Conservation (phyloP, 306 rosid genomes). For the Fragaria vesca region DNA sequence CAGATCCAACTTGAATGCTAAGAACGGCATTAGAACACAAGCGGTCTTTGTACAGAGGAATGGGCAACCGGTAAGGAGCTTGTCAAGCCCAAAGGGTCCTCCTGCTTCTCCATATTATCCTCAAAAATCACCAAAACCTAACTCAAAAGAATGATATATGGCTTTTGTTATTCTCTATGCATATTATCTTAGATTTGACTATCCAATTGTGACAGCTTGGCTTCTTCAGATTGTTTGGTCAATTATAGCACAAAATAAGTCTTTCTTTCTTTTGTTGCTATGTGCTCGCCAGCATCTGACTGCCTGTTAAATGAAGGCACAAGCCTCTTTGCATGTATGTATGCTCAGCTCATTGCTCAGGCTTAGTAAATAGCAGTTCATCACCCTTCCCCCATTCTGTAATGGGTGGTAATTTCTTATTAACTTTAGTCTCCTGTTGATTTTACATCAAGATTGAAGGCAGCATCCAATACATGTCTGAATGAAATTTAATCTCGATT, state of each 20-base stretch:
- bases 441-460: neutral
- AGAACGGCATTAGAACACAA: conserved; percentile 57
- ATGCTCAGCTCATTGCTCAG: neutral
- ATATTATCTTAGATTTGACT: conserved; percentile 12
- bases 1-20: conserved; percentile 55
- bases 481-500: no score
- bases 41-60: conserved; percentile 52
- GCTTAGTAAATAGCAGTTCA: neutral
- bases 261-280: neutral
- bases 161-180: conserved; percentile 6
- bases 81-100: conserved; percentile 58
- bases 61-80: conserved; percentile 69
- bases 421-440: neutral
- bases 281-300: neutral
- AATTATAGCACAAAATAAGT: conserved; percentile 3
- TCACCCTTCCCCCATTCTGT: neutral
- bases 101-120: conserved; percentile 60
- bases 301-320: neutral
- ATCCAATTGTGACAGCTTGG: conserved; percentile 8
- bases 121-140: conserved; percentile 52
- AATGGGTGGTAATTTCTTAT: neutral
- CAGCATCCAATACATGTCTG: neutral
- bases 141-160: conserved; percentile 13
- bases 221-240: conserved; percentile 10
- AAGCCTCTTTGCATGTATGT: conserved; percentile 4